Conservation (phyloP, 345 rosid species). For the Citrus sp. region DNA sequence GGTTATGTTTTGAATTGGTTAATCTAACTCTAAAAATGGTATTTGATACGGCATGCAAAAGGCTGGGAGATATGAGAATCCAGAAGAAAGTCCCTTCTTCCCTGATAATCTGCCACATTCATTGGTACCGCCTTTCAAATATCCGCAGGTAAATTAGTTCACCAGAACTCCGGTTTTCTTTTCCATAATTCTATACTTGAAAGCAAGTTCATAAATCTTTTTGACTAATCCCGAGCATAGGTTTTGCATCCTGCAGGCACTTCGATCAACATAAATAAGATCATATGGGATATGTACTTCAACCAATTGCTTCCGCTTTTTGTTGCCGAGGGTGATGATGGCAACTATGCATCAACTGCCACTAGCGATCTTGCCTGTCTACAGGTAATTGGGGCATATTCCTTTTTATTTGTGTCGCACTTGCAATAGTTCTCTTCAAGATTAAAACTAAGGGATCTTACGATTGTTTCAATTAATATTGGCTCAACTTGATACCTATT, state of each 20-base stretch:
- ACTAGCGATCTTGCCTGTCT: slow-evolving; percentile 64
- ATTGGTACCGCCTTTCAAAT: slow-evolving; percentile 31
- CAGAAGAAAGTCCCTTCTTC: slow-evolving; percentile 87
- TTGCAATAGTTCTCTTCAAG: neutral
- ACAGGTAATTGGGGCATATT: slow-evolving; percentile 44
- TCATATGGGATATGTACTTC: slow-evolving; percentile 68
- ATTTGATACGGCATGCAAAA: slow-evolving; percentile 20
- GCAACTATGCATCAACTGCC: slow-evolving; percentile 71
- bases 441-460: neutral
- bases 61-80: slow-evolving; percentile 76
- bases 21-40: neutral
- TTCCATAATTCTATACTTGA: neutral
- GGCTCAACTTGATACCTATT: neutral
- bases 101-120: slow-evolving; percentile 51
- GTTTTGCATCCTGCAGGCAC: slow-evolving; percentile 57
- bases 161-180: neutral
- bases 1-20: neutral
- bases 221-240: slow-evolving; percentile 29
- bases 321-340: slow-evolving; percentile 67
- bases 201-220: neutral
- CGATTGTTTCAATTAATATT: neutral
- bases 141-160: slow-evolving; percentile 42
- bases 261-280: slow-evolving; percentile 56
- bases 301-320: slow-evolving; percentile 69
- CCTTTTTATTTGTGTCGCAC: neutral